phyloP scores from a whole-genome alignment of 1,284 basidiomycete genomes.

The Sanghuangporus sanghuang region DNA sequence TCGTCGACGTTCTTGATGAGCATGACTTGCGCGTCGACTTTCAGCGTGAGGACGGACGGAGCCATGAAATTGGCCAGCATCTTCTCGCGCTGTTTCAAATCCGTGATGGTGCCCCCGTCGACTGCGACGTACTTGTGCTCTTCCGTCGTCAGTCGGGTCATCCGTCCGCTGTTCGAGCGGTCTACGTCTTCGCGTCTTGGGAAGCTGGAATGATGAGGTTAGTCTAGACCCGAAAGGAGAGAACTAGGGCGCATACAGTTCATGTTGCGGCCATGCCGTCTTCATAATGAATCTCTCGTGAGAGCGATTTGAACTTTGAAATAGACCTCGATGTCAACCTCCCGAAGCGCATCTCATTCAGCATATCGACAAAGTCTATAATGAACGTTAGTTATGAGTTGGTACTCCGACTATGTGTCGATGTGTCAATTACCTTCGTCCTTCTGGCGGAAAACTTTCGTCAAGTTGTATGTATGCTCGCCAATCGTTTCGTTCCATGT shows the following conservation, averaged over 20 bases:
- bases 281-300: conserved; percentile 52
- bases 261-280: conserved; percentile 79
- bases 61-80: conserved; percentile 76
- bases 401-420: not conserved
- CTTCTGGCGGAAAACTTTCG: conserved; percentile 81
- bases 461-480: conserved; percentile 75
- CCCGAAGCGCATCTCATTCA: conserved; percentile 91
- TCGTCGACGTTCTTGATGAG: conserved; percentile 80
- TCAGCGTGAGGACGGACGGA: conserved; percentile 53
- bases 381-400: not conserved
- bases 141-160: conserved; percentile 33
- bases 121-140: conserved; percentile 40
- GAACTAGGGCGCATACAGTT: conserved; percentile 40
- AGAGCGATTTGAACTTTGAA: conserved; percentile 54
- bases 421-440: conserved; percentile 30
- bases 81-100: conserved; percentile 52
- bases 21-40: conserved; percentile 53
- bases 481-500: conserved; percentile 78
- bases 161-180: conserved; percentile 43
- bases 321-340: conserved; percentile 53
- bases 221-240: not conserved
- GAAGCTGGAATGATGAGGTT: conserved; percentile 32
- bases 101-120: conserved; percentile 52
- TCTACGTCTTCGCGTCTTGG: conserved; percentile 66
- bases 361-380: conserved; percentile 80